Base-by-base conservation (phyloP, 805 yeast species). In the Candida taoyuanica region DNA sequence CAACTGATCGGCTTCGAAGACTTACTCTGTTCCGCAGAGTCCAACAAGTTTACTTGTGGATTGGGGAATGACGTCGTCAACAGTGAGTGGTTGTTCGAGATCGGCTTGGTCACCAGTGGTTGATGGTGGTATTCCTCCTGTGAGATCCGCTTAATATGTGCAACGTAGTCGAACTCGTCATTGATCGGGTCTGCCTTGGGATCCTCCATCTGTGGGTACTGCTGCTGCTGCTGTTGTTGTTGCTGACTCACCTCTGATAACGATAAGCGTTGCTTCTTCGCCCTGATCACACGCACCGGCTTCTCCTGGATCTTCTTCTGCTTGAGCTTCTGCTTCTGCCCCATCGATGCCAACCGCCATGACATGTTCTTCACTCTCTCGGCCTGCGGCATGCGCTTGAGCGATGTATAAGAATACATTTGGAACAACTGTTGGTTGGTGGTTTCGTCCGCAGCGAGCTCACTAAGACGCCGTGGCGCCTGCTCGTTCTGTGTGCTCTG, bases 91-190 rank as follows among this genome's bases (percentile, higher is more conserved):
- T 46, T 46, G 32, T 37, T 31, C 3, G 34, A 23, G 19, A 42
- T 30, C 2, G 45, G 41, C 27, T 38, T 45, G n/a, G 44, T 34
- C 17, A 43, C 38, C 14, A 36, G 19, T 3, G 42, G 43, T 21
- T 30, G 36, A 27, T 43, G 34, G 32, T 37, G 38, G 36, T 42
- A 43, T 33, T 34, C 44, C 36, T 42, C 65, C 49, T 65, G 67
- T 29, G 76, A 75, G 48, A 78, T 69, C 40, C 67, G 65, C 46
- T 72, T 68, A 33, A 77, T 76, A 48, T 78, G 83, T 9, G 81
- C 80, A 4, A 76, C 73, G 49, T 77, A 78, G 56, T 77, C 80
- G 44, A 78, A 77, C 34, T 76, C 78, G 29, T 68, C 76, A 21
- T 67, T 62, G 68, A 47, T 69, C 72, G 49, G 46, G 37, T 46